Conservation (phyloP, 345 rosid genomes). For the Camelina neglecta region DNA sequence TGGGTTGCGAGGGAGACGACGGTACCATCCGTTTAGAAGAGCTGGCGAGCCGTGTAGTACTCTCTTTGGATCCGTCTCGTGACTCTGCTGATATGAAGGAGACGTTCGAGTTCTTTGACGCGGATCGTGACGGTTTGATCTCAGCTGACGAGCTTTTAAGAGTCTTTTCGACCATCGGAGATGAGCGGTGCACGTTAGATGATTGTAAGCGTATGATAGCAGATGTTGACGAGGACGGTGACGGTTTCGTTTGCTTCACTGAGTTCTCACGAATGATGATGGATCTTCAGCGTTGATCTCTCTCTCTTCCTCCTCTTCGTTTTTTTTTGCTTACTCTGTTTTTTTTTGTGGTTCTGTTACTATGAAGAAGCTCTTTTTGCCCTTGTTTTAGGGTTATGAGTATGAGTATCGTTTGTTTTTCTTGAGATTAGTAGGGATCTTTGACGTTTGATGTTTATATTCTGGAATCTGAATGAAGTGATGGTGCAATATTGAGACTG, state of each 20-base stretch:
- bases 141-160: slow-evolving; percentile 74
- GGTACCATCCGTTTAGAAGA: slow-evolving; percentile 58
- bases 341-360: not conserved
- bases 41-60: slow-evolving; percentile 48
- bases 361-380: slow-evolving; percentile 33
- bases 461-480: slow-evolving; percentile 11
- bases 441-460: not conserved
- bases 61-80: slow-evolving; percentile 37
- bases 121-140: slow-evolving; percentile 82
- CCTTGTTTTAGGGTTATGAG: slow-evolving; percentile 20
- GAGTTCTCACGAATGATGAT: slow-evolving; percentile 77
- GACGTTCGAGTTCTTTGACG: slow-evolving; percentile 78
- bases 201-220: slow-evolving; percentile 91
- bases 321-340: not conserved
- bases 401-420: slow-evolving; percentile 17
- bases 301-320: not conserved
- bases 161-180: slow-evolving; percentile 61
- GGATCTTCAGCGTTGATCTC: slow-evolving; percentile 53
- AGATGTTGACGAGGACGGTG: slow-evolving; percentile 65
- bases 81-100: slow-evolving; percentile 65
- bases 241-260: slow-evolving; percentile 86
- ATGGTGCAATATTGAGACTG: slow-evolving; percentile 14
- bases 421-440: not conserved
- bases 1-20: slow-evolving; percentile 36
- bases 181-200: slow-evolving; percentile 74